Base-by-base conservation (phyloP, 140 eudicot genomes). In the Ambrosia hybrid region DNA sequence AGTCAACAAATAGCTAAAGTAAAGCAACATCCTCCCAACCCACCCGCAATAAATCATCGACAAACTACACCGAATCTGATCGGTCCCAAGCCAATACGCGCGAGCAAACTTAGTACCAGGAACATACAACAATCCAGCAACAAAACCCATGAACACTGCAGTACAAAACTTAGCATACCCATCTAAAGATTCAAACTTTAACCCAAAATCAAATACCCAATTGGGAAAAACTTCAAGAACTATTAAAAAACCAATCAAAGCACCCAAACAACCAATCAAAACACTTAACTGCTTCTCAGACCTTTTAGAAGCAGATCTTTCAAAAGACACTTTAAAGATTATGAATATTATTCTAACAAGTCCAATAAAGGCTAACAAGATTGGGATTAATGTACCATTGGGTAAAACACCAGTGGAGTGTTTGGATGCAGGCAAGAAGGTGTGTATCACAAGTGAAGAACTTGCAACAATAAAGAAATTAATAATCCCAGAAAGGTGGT, bases 21-120 rank as follows among this genome's bases (percentile, higher is more conserved):
- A 86, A 58, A 94, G 86, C 58, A 94, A 75, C 72, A 72, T 79
- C 79, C 95, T 85, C 12, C 83, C 90, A 68, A 84, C 74, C 91
- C 86, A 90, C 39, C 94, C 94, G 68, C 97, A 88, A 30, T 89
- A 85, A 64, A 88, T 83, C 70, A 94, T 90, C 2, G 94, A 83
- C 57, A 94, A 80, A 86, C 90, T 88, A 45, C 91, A 85, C 14
- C 89, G 88, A 51, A 83, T 84, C 81, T 94, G 99, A 84, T 94
- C 97, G 0, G 99, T 90, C 14, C 97, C 99, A 6, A 94, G 91
- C 99, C 99, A 94, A 79, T 90, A 88, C 0, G 97, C 84, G 2
- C 94, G 87, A 0, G 96, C 87, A 57, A 67, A 81, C 79, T 83
- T 81, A 41, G 77, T 68, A 10, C 94, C 90, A 0, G 96, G 97